Conservation (phyloP, 148 eudicot species). For the Pouteria glomerata region DNA sequence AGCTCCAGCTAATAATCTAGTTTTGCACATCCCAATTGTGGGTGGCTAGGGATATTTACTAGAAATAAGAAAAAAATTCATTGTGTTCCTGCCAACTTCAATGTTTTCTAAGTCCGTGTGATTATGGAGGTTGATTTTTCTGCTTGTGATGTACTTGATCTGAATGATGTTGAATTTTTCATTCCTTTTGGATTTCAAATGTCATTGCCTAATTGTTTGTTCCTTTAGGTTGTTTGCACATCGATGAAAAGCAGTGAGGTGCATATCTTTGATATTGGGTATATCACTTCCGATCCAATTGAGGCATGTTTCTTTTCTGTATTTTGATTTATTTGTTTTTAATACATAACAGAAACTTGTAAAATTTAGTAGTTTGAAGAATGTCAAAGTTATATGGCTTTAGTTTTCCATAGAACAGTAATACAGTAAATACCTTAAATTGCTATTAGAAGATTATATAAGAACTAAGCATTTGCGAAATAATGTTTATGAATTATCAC, state of each 20-base stretch:
- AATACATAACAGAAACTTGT: neutral
- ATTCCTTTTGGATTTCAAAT: neutral
- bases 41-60: neutral
- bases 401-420: neutral
- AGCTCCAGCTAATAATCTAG: neutral
- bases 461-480: too few species aligned
- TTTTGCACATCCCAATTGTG: neutral
- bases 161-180: slow-evolving; percentile 14
- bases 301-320: slow-evolving; percentile 39
- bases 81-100: neutral
- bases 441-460: too few species aligned
- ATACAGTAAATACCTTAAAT: neutral
- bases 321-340: neutral
- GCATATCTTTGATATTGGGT: slow-evolving; percentile 72
- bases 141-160: neutral
- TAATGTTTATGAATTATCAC: too few species aligned
- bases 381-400: neutral
- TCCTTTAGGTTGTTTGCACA: slow-evolving; percentile 77
- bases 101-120: neutral
- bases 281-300: slow-evolving; percentile 62
- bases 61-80: neutral
- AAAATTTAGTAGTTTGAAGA: neutral
- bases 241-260: slow-evolving; percentile 56
- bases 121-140: neutral
- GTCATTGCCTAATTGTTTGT: neutral